These are phyloP conservation scores for Picea abies DNA, from an alignment of 83 land plant genomes.

Conservation along the genomic window DNA sequence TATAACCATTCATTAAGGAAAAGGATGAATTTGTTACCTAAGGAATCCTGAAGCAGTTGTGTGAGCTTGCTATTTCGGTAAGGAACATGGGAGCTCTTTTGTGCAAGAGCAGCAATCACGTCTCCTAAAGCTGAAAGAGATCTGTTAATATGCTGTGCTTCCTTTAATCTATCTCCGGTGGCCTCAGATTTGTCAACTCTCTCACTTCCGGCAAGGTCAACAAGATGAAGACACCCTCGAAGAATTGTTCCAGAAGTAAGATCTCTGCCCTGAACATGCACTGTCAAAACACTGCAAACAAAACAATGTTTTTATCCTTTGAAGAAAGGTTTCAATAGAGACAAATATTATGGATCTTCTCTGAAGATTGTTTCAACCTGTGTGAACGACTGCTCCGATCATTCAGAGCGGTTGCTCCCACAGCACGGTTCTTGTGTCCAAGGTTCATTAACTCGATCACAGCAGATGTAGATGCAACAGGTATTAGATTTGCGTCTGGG, in stretches of 20 bases:
- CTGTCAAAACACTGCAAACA: constrained; percentile 85
- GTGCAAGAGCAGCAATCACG: constrained; percentile 95
- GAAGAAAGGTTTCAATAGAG: neutral
- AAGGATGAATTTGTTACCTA: constrained; percentile 55
- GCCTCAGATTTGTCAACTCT: constrained; percentile 95
- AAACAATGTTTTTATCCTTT: neutral
- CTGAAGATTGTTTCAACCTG: neutral
- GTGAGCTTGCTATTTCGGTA: constrained; percentile 97
- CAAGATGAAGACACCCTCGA: constrained; percentile 96
- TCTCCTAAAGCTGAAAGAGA: constrained; percentile 99
- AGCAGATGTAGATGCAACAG: constrained; percentile 75
- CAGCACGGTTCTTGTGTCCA: constrained; percentile 92
- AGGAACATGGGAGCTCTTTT: constrained; percentile 89
- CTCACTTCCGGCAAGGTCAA: constrained; percentile 99
- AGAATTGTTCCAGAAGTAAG: constrained; percentile 70
- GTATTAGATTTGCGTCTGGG: constrained; percentile 84
- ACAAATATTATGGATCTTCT: neutral
- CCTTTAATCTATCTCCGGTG: constrained; percentile 95
- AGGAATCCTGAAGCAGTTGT: constrained; percentile 92
- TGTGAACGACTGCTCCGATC: constrained; percentile 99
- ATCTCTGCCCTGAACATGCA: constrained; percentile 94
- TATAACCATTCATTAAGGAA: neutral
- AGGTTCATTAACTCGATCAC: constrained; percentile 85
- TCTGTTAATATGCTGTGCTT: constrained; percentile 96
- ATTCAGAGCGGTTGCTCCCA: constrained; percentile 95